These are phyloP conservation scores for Populus ilicifolia DNA, from an alignment of 345 rosid genomes.

Conservation along the genomic window DNA sequence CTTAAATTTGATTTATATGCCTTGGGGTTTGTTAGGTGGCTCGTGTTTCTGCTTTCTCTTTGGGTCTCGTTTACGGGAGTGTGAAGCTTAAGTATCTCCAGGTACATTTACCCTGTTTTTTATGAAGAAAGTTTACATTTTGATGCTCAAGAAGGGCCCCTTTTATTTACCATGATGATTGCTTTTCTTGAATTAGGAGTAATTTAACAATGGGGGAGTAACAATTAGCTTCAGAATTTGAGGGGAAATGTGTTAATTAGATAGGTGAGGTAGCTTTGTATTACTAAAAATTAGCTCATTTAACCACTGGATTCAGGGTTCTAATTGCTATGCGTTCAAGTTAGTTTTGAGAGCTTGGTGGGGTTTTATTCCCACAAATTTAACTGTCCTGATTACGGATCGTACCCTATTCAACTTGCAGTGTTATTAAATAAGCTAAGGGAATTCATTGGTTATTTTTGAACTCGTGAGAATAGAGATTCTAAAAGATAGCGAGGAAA, in stretches of 20 bases:
- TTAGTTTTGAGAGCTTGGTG: not conserved
- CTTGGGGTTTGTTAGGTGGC: slow-evolving; percentile 52
- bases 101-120: slow-evolving; percentile 31
- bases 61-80: slow-evolving; percentile 74
- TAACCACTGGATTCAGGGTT: not conserved
- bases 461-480: not conserved
- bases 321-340: not conserved
- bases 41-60: slow-evolving; percentile 73
- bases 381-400: not conserved
- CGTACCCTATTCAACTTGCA: not conserved
- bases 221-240: not conserved
- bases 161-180: not conserved
- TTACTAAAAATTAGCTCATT: not conserved
- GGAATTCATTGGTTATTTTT: not conserved
- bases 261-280: not conserved
- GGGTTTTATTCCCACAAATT: not conserved
- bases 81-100: slow-evolving; percentile 76
- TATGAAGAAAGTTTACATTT: not conserved
- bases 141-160: not conserved
- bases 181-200: not conserved
- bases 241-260: not conserved
- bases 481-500: not conserved
- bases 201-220: not conserved
- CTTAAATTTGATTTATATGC: not conserved
- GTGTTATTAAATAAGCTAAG: not conserved